Evolutionary conservation across 768 basidiomycete genomes (phyloP).

Genomic region (Lentinula raphanica): DNA sequence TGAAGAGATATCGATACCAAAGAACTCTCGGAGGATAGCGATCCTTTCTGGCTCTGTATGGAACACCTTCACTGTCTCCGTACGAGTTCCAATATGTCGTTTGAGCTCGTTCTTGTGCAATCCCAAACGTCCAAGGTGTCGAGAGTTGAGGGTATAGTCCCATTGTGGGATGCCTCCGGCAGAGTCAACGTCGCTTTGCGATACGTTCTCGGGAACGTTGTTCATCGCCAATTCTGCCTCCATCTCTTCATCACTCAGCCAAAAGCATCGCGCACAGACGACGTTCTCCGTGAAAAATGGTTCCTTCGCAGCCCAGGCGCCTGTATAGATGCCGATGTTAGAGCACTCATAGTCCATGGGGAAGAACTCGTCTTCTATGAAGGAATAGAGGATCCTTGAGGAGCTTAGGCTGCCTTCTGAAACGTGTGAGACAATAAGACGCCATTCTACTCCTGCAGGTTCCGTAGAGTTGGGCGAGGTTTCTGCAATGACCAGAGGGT

Average conservation of each 20-base stretch:
- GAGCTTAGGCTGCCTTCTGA: background rate
- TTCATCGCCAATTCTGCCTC: background rate
- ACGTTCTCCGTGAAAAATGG: conserved; percentile 22
- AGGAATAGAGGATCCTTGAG: conserved; percentile 16
- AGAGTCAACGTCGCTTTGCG: background rate
- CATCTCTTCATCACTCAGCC: conserved; percentile 18
- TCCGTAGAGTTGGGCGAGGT: background rate
- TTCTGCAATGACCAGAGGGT: background rate
- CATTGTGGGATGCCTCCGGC: background rate
- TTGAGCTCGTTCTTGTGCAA: conserved; percentile 24
- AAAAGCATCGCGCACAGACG: conserved; percentile 17
- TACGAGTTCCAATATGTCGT: conserved; percentile 16
- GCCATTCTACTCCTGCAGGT: conserved; percentile 17
- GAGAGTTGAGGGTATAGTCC: background rate
- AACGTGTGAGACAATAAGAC: conserved; percentile 9
- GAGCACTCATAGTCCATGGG: conserved; percentile 10
- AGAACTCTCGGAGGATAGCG: conserved; percentile 20
- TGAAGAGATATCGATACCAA: conserved; percentile 21
- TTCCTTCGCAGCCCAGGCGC: background rate
- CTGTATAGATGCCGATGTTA: conserved; percentile 3
- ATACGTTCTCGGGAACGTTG: background rate
- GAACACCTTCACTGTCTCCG: conserved; percentile 19
- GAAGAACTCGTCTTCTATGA: conserved; percentile 21
- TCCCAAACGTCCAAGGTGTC: conserved; percentile 13
- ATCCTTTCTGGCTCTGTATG: conserved; percentile 26